Evolutionary conservation across 2,329 filamentous ascomycete genomes (phyloP), one percentile per base, ranked within the genome.

Genomic region (Talaromyces islandicus): DNA sequence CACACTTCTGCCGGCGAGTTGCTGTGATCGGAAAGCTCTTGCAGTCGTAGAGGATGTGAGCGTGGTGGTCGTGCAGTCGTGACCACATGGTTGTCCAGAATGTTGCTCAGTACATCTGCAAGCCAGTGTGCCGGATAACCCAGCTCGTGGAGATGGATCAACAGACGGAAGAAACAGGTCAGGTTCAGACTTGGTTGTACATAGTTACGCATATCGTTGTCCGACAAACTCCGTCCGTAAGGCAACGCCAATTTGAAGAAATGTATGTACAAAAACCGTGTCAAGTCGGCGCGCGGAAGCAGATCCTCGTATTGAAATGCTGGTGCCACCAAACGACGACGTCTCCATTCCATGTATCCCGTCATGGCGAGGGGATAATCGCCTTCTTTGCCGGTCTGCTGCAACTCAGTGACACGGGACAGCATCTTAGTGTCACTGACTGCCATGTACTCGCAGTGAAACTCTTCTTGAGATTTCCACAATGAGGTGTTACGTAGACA

Each of bases 81-180:
- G 21, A 55, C 53, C 17, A 59, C 53, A 7, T 55, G 30, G 24
- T 62, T 43, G 19, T 41, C 60, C 1, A 62, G 54, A 12, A 62
- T 51, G 24, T 62, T 62, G 41, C 46, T 48, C 7, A 62, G 57
- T 17, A 54, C 51, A 27, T 62, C 60, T 29, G 60, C 57, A n/a
- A 62, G 57, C 60, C 60, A 62, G 32, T 62, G 60, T 17, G 57
- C 48, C 32, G 60, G 60, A 29, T 62, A 62, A 25, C 60, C 60
- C 12, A 60, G 56, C 11, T 59, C 58, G 35, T 62, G 60, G 25
- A 62, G 46, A 32, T 62, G 60, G 54, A 60, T 51, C 10, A 62
- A 54, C n/a, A 62, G 38, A 30, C 43, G 43, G 54, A 62, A 62
- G 57, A 62, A 62, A 57, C 54, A 46, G 12, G 54, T 46, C 51